phyloP scores from a whole-genome alignment of 2,329 filamentous ascomycete species.

The Zalaria sp. region DNA sequence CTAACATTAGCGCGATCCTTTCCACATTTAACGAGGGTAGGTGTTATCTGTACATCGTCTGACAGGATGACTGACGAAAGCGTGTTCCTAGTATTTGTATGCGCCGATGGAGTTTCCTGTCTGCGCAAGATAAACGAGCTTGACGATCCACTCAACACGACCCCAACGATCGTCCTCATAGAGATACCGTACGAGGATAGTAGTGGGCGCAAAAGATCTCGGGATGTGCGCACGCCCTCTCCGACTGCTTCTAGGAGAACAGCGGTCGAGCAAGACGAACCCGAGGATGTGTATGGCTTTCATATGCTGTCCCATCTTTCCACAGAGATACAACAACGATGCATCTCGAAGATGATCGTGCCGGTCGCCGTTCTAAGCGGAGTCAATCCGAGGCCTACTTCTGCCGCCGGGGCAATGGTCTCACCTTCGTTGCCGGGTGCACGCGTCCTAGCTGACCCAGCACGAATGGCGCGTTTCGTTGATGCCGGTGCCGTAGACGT shows the following conservation, averaged over 20 bases:
- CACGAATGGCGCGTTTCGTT: conserved; percentile 25
- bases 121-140: conserved; percentile 22
- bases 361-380: conserved; percentile 25
- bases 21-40: conserved; percentile 27
- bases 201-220: conserved; percentile 23
- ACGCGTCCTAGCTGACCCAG: conserved; percentile 1
- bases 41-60: not conserved
- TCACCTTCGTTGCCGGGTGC: conserved; percentile 2
- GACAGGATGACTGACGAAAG: not conserved
- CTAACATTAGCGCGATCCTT: conserved; percentile 25
- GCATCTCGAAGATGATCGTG: conserved; percentile 24
- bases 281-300: conserved; percentile 27
- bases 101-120: conserved; percentile 23
- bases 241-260: conserved; percentile 20
- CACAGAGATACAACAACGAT: conserved; percentile 25
- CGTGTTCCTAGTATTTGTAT: conserved; percentile 19
- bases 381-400: not conserved
- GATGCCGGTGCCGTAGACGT: conserved; percentile 82
- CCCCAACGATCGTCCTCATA: conserved; percentile 26
- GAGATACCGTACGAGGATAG: conserved; percentile 28
- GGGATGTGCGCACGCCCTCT: conserved; percentile 26
- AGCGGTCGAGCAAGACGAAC: conserved; percentile 15
- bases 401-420: not conserved
- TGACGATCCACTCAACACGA: conserved; percentile 17
- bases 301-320: conserved; percentile 26